These are phyloP conservation scores for Kwoniella sp. DNA, from an alignment of 768 basidiomycete genomes.

Conservation along the genomic window DNA sequence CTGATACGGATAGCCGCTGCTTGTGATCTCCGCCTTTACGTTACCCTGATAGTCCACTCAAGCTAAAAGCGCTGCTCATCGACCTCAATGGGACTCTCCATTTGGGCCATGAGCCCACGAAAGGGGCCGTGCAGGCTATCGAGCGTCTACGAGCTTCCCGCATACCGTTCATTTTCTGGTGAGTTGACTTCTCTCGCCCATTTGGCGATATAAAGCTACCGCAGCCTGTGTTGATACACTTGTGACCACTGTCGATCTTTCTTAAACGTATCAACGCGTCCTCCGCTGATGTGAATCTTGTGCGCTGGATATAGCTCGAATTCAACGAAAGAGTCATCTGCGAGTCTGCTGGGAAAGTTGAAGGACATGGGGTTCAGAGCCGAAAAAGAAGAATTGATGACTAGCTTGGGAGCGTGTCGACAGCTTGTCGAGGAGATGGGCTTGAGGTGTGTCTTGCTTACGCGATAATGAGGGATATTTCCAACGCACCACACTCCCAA, in stretches of 20 bases:
- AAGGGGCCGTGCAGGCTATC: constrained; percentile 61
- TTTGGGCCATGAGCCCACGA: constrained; percentile 61
- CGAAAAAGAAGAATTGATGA: constrained; percentile 62
- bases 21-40: neutral
- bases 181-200: too few species aligned
- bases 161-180: constrained; percentile 59
- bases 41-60: constrained; percentile 8
- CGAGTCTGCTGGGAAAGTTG: constrained; percentile 59
- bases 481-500: too few species aligned
- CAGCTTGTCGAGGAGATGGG: constrained; percentile 58
- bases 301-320: constrained; percentile 67
- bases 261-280: too few species aligned
- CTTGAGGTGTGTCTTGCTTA: constrained; percentile 53
- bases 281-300: neutral
- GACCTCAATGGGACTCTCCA: constrained; percentile 72
- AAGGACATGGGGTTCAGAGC: constrained; percentile 62
- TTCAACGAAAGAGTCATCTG: constrained; percentile 67
- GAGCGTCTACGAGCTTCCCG: constrained; percentile 47
- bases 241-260: too few species aligned
- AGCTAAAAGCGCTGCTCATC: constrained; percentile 63
- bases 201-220: too few species aligned
- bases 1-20: too few species aligned
- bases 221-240: too few species aligned
- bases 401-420: constrained; percentile 67
- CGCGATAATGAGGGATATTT: too few species aligned